Base-by-base conservation (phyloP, 1,284 basidiomycete genomes). In the Ustilago curta region DNA sequence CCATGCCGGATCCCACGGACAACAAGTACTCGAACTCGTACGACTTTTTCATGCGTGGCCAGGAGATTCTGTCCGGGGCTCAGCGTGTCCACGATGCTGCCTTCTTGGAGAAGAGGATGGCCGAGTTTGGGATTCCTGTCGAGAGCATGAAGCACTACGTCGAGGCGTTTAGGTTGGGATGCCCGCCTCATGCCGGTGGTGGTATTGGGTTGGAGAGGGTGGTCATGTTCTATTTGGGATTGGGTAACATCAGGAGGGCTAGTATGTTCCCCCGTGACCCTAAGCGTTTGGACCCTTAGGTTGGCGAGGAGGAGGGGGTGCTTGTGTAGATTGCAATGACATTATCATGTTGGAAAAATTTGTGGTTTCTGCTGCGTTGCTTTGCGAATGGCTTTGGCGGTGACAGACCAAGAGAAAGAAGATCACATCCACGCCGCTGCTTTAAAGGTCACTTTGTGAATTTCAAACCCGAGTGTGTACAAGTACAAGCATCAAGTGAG, bases 21-120 rank as follows among this genome's bases (percentile, higher is more conserved):
- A 21, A 40, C 52, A 75, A 75, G 48, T 89, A 97, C 59, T 97
- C 95, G 60, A 98, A 99, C 87, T 97, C 96, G 47, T 99, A 99
- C 86, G 96, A 99, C 87, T 98, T 99, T 87, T 98, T 99, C 90
- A 97, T 99, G 94, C 91, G 96, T 43, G 96, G 96, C 14, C 95
- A 99, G 86, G 96, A 99, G 86, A 98, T 99, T 81, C 88, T 99
- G 31, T 97, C 95, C 2, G 96, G 96, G 18, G 96, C 96, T 19
- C 96, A 99, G 86, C 93, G 95, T 88, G 91, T 97, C 58, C 97
- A 99, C 87, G 95, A 98, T 81, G 90, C 96, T 6, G 87, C 87
- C 16, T 88, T 96, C 71, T 90, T 99, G 66, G 89, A 89, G 67
- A 90, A 93, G 87, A 90, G 92, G 85, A 97, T 96, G 95, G 87